These are phyloP conservation scores for Gossypium turneri DNA, from an alignment of 345 rosid species.

Conservation along the genomic window DNA sequence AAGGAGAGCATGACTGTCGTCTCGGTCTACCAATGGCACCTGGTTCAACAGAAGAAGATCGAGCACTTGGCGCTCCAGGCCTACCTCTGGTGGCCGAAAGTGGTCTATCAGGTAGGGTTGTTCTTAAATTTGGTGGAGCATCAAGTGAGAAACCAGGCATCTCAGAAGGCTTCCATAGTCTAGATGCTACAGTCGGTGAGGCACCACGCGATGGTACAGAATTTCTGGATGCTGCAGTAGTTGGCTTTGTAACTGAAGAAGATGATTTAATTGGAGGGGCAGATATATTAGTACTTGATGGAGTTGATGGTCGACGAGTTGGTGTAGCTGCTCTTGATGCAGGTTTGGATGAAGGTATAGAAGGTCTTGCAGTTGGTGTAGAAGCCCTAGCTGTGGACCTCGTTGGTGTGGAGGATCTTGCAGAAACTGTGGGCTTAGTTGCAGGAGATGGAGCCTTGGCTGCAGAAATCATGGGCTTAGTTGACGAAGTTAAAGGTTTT, in stretches of 20 bases:
- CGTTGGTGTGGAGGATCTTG: conserved; percentile 87
- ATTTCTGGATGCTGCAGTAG: conserved; percentile 42
- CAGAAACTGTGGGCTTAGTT: conserved; percentile 49
- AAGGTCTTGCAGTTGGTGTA: conserved; percentile 77
- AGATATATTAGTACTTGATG: conserved; percentile 43
- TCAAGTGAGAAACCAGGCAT: conserved; percentile 97
- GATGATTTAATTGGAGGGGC: conserved; percentile 49
- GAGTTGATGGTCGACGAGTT: conserved; percentile 69
- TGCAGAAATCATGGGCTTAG: conserved; percentile 41
- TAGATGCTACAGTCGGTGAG: conserved; percentile 72
- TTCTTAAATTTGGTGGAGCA: conserved; percentile 95
- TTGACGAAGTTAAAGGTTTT: conserved; percentile 29
- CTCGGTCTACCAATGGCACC: conserved; percentile 61
- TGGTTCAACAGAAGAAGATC: conserved; percentile 87
- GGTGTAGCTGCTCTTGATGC: conserved; percentile 87
- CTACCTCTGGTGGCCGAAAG: conserved; percentile 92
- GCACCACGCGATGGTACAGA: conserved; percentile 59
- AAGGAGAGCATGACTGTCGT: conserved; percentile 94
- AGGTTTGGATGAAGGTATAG: conserved; percentile 63
- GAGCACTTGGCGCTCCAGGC: conserved; percentile 86
- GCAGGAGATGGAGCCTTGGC: conserved; percentile 34
- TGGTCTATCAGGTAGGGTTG: conserved; percentile 81
- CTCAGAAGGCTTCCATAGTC: conserved; percentile 98
- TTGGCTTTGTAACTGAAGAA: conserved; percentile 41
- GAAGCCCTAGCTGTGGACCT: conserved; percentile 79